phyloP scores from a whole-genome alignment of 805 yeast species.

The Lipomyces anomalus region DNA sequence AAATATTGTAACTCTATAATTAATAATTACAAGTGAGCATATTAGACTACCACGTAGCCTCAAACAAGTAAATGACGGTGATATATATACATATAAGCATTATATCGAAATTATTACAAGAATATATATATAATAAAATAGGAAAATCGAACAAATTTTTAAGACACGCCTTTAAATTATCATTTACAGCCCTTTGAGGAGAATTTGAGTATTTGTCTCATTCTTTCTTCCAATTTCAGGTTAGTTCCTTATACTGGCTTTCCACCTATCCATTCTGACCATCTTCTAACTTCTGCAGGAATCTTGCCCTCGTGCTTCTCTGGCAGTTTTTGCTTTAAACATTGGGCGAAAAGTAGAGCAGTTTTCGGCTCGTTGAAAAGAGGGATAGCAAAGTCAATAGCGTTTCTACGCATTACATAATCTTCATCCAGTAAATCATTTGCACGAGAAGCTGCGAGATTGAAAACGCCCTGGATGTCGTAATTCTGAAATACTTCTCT shows the following conservation, averaged over 20 bases:
- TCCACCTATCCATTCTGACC: slow-evolving; percentile 97
- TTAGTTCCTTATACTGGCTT: slow-evolving; percentile 68
- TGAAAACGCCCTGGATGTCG: slow-evolving; percentile 82
- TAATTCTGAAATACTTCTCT: slow-evolving; percentile 88
- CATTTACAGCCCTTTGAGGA: too few relatives aligned
- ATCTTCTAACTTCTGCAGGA: slow-evolving; percentile 83
- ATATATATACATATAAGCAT: too few relatives aligned
- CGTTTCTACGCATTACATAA: slow-evolving; percentile 97
- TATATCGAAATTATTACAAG: too few relatives aligned
- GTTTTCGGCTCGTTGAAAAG: slow-evolving; percentile 96
- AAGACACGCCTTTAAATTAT: too few relatives aligned
- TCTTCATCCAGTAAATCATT: slow-evolving; percentile 79
- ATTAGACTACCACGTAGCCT: too few relatives aligned
- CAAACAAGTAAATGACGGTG: too few relatives aligned
- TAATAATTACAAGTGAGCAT: too few relatives aligned
- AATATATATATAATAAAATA: too few relatives aligned
- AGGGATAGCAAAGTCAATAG: slow-evolving; percentile 96
- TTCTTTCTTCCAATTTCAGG: too few relatives aligned
- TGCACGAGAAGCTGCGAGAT: slow-evolving; percentile 86
- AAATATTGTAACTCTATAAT: too few relatives aligned
- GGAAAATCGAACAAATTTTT: background rate
- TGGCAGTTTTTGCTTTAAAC: slow-evolving; percentile 65
- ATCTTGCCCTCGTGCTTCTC: slow-evolving; percentile 49
- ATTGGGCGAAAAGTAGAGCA: slow-evolving; percentile 75
- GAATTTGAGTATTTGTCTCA: too few relatives aligned